Evolutionary conservation across 2,329 filamentous ascomycete species (phyloP).

Genomic region (Colletotrichum destructivum): DNA sequence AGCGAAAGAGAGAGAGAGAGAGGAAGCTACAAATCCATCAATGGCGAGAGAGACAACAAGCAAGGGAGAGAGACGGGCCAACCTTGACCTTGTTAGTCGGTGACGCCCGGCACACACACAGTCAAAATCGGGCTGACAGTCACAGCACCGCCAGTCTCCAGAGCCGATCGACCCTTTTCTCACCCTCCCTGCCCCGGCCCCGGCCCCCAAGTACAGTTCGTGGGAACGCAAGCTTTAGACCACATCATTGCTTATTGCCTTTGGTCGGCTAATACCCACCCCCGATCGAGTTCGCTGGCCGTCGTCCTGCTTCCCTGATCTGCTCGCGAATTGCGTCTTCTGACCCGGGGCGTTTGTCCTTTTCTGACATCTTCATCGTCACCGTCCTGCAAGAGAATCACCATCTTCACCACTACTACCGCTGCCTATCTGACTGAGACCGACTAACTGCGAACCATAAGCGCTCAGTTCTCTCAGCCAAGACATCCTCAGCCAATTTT

Average conservation of each 20-base stretch:
- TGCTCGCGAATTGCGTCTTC: constrained; percentile 21
- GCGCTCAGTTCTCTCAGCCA: not conserved
- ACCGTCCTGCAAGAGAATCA: not conserved
- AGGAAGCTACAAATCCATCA: constrained; percentile 16
- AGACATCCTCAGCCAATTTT: not conserved
- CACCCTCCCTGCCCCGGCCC: constrained; percentile 33
- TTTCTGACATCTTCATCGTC: constrained; percentile 6
- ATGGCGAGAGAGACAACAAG: constrained; percentile 34
- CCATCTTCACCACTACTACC: not conserved
- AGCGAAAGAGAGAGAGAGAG: too few species aligned
- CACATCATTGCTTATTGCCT: constrained; percentile 41
- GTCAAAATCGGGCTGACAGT: constrained; percentile 33
- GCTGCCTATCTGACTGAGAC: not conserved
- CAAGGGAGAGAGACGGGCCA: constrained; percentile 33
- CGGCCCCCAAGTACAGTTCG: constrained; percentile 22
- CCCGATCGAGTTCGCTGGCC: constrained; percentile 26
- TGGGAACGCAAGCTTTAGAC: constrained; percentile 40
- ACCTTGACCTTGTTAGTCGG: constrained; percentile 31
- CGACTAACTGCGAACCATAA: not conserved
- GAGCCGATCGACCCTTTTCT: constrained; percentile 21
- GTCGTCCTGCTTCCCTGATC: constrained; percentile 25
- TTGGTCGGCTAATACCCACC: constrained; percentile 22
- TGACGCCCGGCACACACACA: constrained; percentile 33
- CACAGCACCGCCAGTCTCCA: constrained; percentile 8
- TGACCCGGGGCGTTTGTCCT: constrained; percentile 4